phyloP scores from a whole-genome alignment of 441 rosid species.

The Bruguiera hainesii region DNA sequence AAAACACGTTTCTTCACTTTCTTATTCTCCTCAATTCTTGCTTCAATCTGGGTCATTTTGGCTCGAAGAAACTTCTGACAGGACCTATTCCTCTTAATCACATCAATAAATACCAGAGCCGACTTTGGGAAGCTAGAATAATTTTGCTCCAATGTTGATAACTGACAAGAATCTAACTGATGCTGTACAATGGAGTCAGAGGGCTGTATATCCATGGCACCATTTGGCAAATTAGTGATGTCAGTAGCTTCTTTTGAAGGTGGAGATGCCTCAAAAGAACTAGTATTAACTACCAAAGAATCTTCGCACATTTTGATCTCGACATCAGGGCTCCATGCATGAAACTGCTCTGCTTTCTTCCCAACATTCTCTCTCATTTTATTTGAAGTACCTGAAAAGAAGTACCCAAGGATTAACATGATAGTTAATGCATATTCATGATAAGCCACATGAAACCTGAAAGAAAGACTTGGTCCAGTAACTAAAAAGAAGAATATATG shows the following conservation, averaged over 20 bases:
- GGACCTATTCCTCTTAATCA: slow-evolving; percentile 75
- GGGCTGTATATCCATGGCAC: slow-evolving; percentile 28
- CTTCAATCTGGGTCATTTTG: slow-evolving; percentile 68
- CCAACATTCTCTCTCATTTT: neutral
- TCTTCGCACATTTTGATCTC: slow-evolving; percentile 24
- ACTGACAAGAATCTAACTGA: slow-evolving; percentile 26
- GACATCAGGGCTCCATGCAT: neutral
- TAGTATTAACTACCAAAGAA: slow-evolving; percentile 27
- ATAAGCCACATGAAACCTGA: neutral
- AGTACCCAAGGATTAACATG: neutral
- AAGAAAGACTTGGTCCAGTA: too few species aligned
- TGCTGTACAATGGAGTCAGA: slow-evolving; percentile 19
- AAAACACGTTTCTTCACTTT: slow-evolving; percentile 65
- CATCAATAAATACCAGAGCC: slow-evolving; percentile 57
- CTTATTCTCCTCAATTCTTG: slow-evolving; percentile 81
- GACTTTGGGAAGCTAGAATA: slow-evolving; percentile 63
- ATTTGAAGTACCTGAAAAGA: neutral
- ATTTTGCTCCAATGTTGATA: slow-evolving; percentile 25
- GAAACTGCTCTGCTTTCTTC: neutral
- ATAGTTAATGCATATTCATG: neutral
- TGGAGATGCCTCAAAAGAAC: slow-evolving; percentile 41
- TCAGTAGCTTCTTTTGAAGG: slow-evolving; percentile 29
- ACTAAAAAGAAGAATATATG: too few species aligned
- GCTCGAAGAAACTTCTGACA: slow-evolving; percentile 65
- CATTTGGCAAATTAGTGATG: slow-evolving; percentile 20